Percentiles rank a stretch among this genome's conserved stretches.
Conservation (phyloP, 768 basidiomycete genomes). For the Mycena chlorophos region DNA sequence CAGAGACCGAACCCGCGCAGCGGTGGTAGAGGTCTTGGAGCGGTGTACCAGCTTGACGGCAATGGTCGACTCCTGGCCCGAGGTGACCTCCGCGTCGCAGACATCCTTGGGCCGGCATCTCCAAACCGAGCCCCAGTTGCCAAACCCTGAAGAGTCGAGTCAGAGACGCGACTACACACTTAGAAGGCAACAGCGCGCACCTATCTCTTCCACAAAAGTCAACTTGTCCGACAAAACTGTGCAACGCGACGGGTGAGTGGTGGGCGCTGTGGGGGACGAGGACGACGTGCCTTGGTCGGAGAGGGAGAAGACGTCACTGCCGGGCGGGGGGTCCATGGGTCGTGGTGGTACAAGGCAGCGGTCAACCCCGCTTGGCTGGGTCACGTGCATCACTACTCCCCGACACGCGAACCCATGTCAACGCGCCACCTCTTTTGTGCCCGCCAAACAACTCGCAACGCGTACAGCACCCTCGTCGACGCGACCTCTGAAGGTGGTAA, state of each 20-base stretch:
- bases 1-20: slow-evolving; percentile 87
- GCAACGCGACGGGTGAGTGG: background rate
- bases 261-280: background rate
- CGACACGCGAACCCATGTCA: background rate
- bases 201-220: slow-evolving; percentile 74
- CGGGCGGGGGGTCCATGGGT: slow-evolving; percentile 44
- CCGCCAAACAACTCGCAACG: no score
- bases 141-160: no score
- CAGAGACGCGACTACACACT: no score
- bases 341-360: slow-evolving; percentile 11
- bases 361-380: background rate
- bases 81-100: slow-evolving; percentile 35
- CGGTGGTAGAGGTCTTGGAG: slow-evolving; percentile 79
- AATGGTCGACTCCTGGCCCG: slow-evolving; percentile 54
- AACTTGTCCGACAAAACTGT: slow-evolving; percentile 64
- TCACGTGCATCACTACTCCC: background rate
- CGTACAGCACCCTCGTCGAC: no score
- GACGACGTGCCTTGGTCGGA: slow-evolving; percentile 53
- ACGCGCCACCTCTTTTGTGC: no score
- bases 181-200: no score
- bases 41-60: slow-evolving; percentile 95
- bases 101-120: slow-evolving; percentile 62
- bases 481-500: no score
- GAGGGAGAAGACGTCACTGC: slow-evolving; percentile 70
- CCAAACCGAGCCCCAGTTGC: slow-evolving; percentile 87